A percentile compares a stretch with the other conserved stretches of the same genome.
phyloP scores from a whole-genome alignment of 345 rosid genomes.

The Lepidium sativum region DNA sequence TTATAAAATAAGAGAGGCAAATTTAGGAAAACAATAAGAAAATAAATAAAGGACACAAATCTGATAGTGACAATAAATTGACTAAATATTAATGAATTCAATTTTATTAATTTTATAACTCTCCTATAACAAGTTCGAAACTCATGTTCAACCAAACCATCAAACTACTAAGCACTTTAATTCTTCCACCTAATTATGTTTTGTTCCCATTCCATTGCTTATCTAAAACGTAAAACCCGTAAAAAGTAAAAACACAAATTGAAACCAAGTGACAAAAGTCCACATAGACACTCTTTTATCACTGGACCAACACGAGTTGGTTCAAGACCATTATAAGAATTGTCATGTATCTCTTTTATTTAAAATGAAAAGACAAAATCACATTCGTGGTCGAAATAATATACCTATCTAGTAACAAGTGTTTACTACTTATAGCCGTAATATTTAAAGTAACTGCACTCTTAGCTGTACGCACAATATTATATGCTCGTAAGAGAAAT shows the following conservation, averaged over 20 bases:
- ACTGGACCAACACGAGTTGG: no score
- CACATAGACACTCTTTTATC: no score
- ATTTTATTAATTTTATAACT: neutral
- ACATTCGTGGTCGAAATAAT: neutral
- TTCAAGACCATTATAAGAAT: neutral
- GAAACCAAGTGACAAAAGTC: no score
- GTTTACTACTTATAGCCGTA: no score
- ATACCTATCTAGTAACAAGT: no score
- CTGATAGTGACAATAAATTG: conserved; percentile 14
- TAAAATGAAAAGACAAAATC: neutral
- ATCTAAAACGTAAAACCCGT: conserved; percentile 7
- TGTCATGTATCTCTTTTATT: neutral
- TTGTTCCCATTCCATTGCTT: neutral
- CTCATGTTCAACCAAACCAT: conserved; percentile 27
- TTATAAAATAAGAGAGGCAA: neutral
- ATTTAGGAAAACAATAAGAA: neutral
- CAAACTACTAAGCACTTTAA: conserved; percentile 13
- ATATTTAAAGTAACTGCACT: conserved; percentile 9
- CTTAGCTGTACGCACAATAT: neutral
- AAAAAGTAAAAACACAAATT: neutral
- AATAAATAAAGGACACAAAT: neutral
- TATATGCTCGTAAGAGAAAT: conserved; percentile 6
- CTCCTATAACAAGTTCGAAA: neutral
- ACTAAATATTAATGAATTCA: neutral
- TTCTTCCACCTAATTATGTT: conserved; percentile 13